Conservation (phyloP, 129 eudicot genomes). For the Ambrosia artemisiifolia region DNA sequence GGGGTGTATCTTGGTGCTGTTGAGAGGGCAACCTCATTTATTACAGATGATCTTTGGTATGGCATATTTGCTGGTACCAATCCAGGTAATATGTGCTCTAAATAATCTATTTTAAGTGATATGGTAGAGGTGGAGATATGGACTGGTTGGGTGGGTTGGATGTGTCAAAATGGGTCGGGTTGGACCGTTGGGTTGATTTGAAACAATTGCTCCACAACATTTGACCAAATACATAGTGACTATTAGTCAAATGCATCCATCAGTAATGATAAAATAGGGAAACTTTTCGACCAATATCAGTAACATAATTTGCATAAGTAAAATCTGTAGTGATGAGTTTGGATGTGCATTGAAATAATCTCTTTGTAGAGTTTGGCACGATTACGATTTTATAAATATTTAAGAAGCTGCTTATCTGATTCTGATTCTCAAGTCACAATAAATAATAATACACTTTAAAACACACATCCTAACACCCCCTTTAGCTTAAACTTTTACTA, state of each 20-base stretch:
- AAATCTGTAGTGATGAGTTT: not conserved
- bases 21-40: conserved; percentile 79
- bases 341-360: not conserved
- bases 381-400: not conserved
- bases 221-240: not conserved
- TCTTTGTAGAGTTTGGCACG: not conserved
- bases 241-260: not conserved
- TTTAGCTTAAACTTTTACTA: conserved; percentile 13
- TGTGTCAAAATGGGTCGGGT: not conserved
- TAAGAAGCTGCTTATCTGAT: not conserved
- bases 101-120: not conserved
- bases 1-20: conserved; percentile 90
- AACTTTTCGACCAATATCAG: not conserved
- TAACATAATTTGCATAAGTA: not conserved
- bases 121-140: not conserved
- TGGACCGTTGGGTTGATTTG: not conserved
- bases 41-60: conserved; percentile 80
- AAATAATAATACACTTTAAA: not conserved
- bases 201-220: not conserved
- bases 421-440: not conserved
- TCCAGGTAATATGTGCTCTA: conserved; percentile 50
- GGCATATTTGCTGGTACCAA: conserved; percentile 80
- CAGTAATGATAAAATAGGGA: not conserved
- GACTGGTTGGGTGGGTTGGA: too few species aligned
- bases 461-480: not conserved